phyloP scores from a whole-genome alignment of 2,329 filamentous ascomycete genomes.

The Arthrobotrys sinensis region DNA sequence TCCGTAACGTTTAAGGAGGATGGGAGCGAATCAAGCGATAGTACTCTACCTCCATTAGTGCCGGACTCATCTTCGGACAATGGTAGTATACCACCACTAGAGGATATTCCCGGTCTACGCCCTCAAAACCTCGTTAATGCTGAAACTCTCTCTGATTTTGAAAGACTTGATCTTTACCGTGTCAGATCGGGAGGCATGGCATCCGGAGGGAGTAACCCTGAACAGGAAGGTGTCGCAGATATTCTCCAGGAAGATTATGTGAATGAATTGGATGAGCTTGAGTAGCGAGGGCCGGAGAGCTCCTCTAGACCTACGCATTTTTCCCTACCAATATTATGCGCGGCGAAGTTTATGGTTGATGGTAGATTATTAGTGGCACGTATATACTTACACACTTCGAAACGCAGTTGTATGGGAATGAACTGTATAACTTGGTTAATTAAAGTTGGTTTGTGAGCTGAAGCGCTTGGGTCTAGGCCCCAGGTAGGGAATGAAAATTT shows the following conservation, averaged over 20 bases:
- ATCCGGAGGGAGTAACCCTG: neutral
- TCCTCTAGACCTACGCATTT: neutral
- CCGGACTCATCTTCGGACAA: neutral
- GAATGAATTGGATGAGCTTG: slow-evolving; percentile 11
- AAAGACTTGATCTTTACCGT: neutral
- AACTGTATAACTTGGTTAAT: too few relatives aligned
- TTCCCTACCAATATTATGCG: too few relatives aligned
- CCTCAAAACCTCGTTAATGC: neutral
- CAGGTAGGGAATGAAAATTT: too few relatives aligned
- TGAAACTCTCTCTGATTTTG: neutral
- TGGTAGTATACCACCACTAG: neutral
- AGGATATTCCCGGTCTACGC: neutral
- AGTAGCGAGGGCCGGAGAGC: neutral
- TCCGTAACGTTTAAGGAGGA: neutral
- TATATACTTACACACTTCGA: neutral
- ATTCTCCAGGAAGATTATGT: slow-evolving; percentile 1
- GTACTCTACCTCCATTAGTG: neutral
- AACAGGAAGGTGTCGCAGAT: neutral
- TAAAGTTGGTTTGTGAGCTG: too few relatives aligned
- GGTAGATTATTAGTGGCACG: too few relatives aligned
- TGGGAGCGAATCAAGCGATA: neutral
- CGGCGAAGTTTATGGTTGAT: too few relatives aligned
- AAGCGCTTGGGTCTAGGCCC: too few relatives aligned
- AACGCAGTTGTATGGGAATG: neutral
- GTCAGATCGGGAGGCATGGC: neutral